Evolutionary conservation across 108 stramenopile genomes (phyloP).

Genomic region (Stephanodiscus triporus): DNA sequence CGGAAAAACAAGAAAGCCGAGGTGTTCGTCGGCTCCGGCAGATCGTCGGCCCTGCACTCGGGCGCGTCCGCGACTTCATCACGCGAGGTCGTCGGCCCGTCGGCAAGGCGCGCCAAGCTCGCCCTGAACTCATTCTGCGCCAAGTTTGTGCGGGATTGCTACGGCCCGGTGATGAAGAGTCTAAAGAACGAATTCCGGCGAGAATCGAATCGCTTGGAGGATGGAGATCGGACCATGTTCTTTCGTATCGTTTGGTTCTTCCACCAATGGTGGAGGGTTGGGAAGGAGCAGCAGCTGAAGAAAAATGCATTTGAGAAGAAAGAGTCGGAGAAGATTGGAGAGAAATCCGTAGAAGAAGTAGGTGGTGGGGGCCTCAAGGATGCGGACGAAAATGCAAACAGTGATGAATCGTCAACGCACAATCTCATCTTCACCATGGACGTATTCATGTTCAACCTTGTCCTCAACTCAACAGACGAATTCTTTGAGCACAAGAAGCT

Average conservation of each 20-base stretch:
- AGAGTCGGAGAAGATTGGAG: conserved; percentile 29
- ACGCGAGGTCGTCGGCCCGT: conserved; percentile 46
- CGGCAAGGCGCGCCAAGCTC: conserved; percentile 53
- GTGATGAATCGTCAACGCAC: conserved; percentile 33
- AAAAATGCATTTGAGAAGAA: neutral
- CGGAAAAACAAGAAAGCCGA: conserved; percentile 63
- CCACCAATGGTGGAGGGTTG: conserved; percentile 78
- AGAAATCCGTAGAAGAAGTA: neutral
- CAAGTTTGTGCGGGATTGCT: conserved; percentile 72
- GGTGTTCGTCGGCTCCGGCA: conserved; percentile 70
- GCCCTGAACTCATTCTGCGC: conserved; percentile 73
- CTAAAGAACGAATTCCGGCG: conserved; percentile 91
- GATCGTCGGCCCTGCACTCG: conserved; percentile 46
- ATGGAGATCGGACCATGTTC: conserved; percentile 75
- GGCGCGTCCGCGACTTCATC: conserved; percentile 29
- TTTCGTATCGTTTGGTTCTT: conserved; percentile 88
- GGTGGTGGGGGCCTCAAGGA: neutral
- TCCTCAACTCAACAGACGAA: conserved; percentile 73
- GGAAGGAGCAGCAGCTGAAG: conserved; percentile 21
- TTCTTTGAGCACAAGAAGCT: conserved; percentile 73
- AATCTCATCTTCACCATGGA: conserved; percentile 90
- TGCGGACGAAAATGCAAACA: neutral
- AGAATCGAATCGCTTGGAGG: conserved; percentile 82
- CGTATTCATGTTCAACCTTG: conserved; percentile 91
- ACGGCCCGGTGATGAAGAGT: conserved; percentile 88